phyloP scores from a whole-genome alignment of 108 stramenopile genomes.

The Parietichytrium sp. region DNA sequence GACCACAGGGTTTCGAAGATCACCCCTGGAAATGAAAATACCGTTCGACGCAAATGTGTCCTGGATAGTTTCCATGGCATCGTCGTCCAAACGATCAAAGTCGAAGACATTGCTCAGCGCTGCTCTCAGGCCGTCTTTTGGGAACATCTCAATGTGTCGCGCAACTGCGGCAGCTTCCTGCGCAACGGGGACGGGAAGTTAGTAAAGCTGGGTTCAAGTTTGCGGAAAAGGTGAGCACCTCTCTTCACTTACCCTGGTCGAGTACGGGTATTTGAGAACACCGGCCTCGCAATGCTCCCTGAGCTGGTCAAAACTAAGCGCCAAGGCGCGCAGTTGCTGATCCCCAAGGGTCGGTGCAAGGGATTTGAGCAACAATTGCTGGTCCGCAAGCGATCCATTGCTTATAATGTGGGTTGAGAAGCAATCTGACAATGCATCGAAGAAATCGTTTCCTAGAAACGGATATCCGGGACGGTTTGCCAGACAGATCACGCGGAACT shows the following conservation, averaged over 20 bases:
- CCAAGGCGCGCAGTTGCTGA: slow-evolving; percentile 57
- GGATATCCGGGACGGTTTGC: slow-evolving; percentile 84
- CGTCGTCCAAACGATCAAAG: slow-evolving; percentile 70
- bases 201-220: no score
- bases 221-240: no score
- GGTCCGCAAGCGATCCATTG: slow-evolving; percentile 62
- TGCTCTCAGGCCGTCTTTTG: slow-evolving; percentile 66
- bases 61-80: not conserved
- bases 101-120: slow-evolving; percentile 78
- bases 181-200: no score
- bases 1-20: not conserved
- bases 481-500: slow-evolving; percentile 72
- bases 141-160: slow-evolving; percentile 73
- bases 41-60: slow-evolving; percentile 24
- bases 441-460: slow-evolving; percentile 84
- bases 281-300: slow-evolving; percentile 65
- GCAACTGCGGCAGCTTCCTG: slow-evolving; percentile 77
- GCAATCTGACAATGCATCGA: slow-evolving; percentile 69
- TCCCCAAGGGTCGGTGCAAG: slow-evolving; percentile 64
- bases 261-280: slow-evolving; percentile 74
- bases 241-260: no score
- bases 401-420: slow-evolving; percentile 68
- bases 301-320: slow-evolving; percentile 66
- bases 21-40: not conserved
- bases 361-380: slow-evolving; percentile 63